phyloP scores from a whole-genome alignment of 2,329 filamentous ascomycete genomes.

The Colletotrichum spinosum region DNA sequence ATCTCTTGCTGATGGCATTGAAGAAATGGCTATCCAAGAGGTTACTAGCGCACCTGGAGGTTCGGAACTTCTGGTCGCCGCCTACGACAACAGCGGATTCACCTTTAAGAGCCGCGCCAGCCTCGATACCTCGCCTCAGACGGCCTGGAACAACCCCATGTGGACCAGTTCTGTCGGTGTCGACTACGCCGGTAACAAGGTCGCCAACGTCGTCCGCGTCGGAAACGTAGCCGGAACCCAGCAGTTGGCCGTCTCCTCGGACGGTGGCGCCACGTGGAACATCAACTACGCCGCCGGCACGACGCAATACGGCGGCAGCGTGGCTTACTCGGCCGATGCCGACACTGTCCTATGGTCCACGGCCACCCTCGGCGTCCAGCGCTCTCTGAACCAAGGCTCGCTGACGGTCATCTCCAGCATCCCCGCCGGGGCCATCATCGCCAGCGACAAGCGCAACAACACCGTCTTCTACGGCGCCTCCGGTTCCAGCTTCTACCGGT shows the following conservation, averaged over 20 bases:
- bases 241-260: slow-evolving; percentile 60
- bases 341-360: slow-evolving; percentile 63
- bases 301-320: slow-evolving; percentile 55
- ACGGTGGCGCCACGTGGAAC: slow-evolving; percentile 63
- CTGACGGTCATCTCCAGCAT: slow-evolving; percentile 60
- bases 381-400: slow-evolving; percentile 52
- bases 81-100: slow-evolving; percentile 65
- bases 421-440: slow-evolving; percentile 59
- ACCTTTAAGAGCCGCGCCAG: slow-evolving; percentile 53
- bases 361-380: slow-evolving; percentile 53
- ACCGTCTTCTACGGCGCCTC: slow-evolving; percentile 65
- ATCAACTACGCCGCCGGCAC: slow-evolving; percentile 58
- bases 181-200: slow-evolving; percentile 61
- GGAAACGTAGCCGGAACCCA: slow-evolving; percentile 57
- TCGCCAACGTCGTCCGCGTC: slow-evolving; percentile 60
- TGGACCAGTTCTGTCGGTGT: slow-evolving; percentile 60
- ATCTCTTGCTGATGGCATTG: slow-evolving; percentile 65
- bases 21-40: slow-evolving; percentile 63
- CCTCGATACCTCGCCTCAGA: slow-evolving; percentile 55
- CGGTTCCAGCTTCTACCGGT: slow-evolving; percentile 61
- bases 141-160: slow-evolving; percentile 59
- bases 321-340: slow-evolving; percentile 64
- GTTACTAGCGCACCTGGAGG: slow-evolving; percentile 62
- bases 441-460: slow-evolving; percentile 65
- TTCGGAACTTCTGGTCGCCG: slow-evolving; percentile 62